Conservation (phyloP, 2,329 filamentous ascomycete species). For the Colletotrichum chrysophilum region DNA sequence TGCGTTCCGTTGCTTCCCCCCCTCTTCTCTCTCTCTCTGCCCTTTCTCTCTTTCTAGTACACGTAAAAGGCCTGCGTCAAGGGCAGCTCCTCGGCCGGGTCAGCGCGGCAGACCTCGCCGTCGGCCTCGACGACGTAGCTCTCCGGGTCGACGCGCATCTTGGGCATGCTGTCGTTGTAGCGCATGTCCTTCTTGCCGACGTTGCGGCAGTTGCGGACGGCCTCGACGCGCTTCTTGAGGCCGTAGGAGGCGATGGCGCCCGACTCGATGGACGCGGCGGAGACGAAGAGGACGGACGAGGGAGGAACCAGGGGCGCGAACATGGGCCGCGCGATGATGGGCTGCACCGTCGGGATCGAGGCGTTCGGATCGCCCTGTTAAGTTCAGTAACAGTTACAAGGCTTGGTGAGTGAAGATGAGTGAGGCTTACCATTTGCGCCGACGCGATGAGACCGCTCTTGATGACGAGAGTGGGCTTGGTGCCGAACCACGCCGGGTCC, state of each 20-base stretch:
- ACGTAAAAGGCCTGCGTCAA: constrained; percentile 80
- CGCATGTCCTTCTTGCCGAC: constrained; percentile 90
- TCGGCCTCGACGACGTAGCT: constrained; percentile 88
- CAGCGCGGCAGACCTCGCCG: constrained; percentile 74
- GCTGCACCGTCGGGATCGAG: constrained; percentile 88
- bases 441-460: constrained; percentile 89
- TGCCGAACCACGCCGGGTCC: constrained; percentile 84
- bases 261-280: constrained; percentile 69
- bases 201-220: constrained; percentile 76
- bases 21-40: no score
- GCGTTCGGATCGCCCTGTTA: constrained; percentile 77
- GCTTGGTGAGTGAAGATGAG: background rate
- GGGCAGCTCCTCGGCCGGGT: constrained; percentile 73
- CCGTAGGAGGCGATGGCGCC: constrained; percentile 75
- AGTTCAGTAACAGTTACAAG: background rate
- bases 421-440: constrained; percentile 75
- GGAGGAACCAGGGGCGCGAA: constrained; percentile 77
- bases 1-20: background rate
- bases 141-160: constrained; percentile 92
- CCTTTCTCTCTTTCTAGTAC: constrained; percentile 53
- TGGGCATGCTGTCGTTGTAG: constrained; percentile 81
- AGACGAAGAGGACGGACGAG: constrained; percentile 85
- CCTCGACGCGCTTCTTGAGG: constrained; percentile 79
- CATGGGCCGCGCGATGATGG: constrained; percentile 84
- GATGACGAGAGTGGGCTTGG: constrained; percentile 80